A percentile compares a stretch with the other conserved stretches of the same genome.
These are phyloP conservation scores for Ophiostoma fasciatum DNA, from an alignment of 2,329 filamentous ascomycete genomes.

Conservation along the genomic window DNA sequence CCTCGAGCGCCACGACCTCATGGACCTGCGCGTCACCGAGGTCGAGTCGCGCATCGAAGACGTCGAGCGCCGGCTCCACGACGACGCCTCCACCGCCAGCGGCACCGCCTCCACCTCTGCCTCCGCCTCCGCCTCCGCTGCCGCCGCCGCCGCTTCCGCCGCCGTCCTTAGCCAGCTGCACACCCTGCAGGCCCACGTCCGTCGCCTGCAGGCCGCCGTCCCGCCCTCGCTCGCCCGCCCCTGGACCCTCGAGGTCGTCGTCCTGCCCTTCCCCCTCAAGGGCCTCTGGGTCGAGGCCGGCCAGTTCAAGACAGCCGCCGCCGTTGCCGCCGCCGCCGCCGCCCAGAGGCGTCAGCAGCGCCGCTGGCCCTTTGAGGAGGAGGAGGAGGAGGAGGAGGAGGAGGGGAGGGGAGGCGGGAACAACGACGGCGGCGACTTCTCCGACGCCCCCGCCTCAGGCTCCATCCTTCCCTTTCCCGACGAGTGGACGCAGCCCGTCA, in stretches of 20 bases:
- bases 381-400: no score
- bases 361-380: no score
- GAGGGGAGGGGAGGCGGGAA: no score
- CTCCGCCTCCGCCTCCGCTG: conserved; percentile 22
- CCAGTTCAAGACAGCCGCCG: conserved; percentile 27
- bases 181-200: conserved; percentile 1
- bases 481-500: no score
- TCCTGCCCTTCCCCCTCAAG: conserved; percentile 53
- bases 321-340: conserved; percentile 6
- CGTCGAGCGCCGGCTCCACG: conserved; percentile 36
- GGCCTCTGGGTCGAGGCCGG: conserved; percentile 37
- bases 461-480: no score
- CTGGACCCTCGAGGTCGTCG: conserved; percentile 64
- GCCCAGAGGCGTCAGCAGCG: conserved; percentile 17
- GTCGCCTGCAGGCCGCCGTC: conserved; percentile 21
- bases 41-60: conserved; percentile 50
- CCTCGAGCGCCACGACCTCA: conserved; percentile 49
- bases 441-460: no score
- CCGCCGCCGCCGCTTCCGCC: conserved; percentile 9
- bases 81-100: conserved; percentile 29
- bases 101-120: conserved; percentile 28
- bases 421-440: conserved; percentile 1
- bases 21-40: conserved; percentile 54
- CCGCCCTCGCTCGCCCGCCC: conserved; percentile 48
- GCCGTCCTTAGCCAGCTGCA: conserved; percentile 32